Conservation (phyloP, 2,329 filamentous ascomycete species). For the Penicillium sp. region DNA sequence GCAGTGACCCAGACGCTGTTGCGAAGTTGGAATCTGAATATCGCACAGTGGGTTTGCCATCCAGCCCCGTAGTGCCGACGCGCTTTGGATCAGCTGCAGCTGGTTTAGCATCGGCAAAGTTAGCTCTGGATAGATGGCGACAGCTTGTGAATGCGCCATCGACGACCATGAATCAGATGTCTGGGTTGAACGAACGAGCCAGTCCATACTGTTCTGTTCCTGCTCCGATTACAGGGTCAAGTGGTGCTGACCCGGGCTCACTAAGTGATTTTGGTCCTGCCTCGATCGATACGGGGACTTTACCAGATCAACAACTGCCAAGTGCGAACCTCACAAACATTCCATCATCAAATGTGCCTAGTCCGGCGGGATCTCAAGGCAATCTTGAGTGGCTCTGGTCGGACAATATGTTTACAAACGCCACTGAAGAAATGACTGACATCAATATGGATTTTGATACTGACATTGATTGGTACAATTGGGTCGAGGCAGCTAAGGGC, state of each 20-base stretch:
- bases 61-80: constrained; percentile 20
- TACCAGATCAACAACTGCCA: background rate
- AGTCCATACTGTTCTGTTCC: background rate
- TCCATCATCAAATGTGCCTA: background rate
- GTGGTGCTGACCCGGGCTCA: background rate
- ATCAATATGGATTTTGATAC: constrained; percentile 29
- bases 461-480: constrained; percentile 41
- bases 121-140: constrained; percentile 32
- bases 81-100: constrained; percentile 19
- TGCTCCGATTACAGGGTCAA: background rate
- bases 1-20: constrained; percentile 24
- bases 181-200: background rate
- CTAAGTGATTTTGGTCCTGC: background rate
- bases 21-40: constrained; percentile 9
- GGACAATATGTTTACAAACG: constrained; percentile 9
- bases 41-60: constrained; percentile 15
- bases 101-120: constrained; percentile 12
- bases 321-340: background rate
- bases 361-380: background rate
- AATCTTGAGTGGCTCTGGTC: constrained; percentile 12
- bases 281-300: background rate
- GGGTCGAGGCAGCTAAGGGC: constrained; percentile 37
- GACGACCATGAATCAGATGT: background rate
- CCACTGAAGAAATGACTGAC: background rate
- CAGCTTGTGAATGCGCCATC: constrained; percentile 19